These are phyloP conservation scores for Wickerhamomyces queroliae DNA, from an alignment of 805 yeast genomes.

Conservation along the genomic window DNA sequence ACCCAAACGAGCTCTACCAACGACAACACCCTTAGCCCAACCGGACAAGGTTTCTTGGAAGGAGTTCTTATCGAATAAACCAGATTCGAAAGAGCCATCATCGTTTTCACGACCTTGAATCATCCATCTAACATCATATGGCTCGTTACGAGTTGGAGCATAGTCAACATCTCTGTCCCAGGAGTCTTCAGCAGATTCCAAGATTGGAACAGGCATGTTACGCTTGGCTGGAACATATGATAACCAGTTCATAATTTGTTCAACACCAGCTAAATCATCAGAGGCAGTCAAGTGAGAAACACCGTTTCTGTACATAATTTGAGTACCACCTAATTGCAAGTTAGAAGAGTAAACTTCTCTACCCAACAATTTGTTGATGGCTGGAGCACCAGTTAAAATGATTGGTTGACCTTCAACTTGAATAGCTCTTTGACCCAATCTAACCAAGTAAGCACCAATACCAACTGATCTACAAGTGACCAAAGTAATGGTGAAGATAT, in stretches of 20 bases:
- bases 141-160: slow-evolving; percentile 63
- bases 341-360: slow-evolving; percentile 96
- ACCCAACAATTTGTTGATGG: slow-evolving; percentile 93
- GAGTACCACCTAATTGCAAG: slow-evolving; percentile 98
- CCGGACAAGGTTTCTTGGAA: slow-evolving; percentile 96
- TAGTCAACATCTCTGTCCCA: slow-evolving; percentile 95
- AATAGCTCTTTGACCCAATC: slow-evolving; percentile 98
- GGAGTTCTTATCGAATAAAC: slow-evolving; percentile 87
- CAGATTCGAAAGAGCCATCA: slow-evolving; percentile 69
- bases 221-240: slow-evolving; percentile 91
- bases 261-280: slow-evolving; percentile 95
- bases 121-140: slow-evolving; percentile 92
- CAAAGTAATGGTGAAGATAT: slow-evolving; percentile 93
- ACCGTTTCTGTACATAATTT: slow-evolving; percentile 97
- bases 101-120: slow-evolving; percentile 76
- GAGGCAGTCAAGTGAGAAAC: slow-evolving; percentile 96
- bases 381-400: slow-evolving; percentile 98
- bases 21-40: slow-evolving; percentile 98
- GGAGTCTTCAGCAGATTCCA: slow-evolving; percentile 62
- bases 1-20: slow-evolving; percentile 97
- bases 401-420: slow-evolving; percentile 99
- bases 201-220: slow-evolving; percentile 83
- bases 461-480: slow-evolving; percentile 99
- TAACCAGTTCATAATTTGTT: slow-evolving; percentile 92
- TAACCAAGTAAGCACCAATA: slow-evolving; percentile 97